Conservation (phyloP, 352 stramenopile genomes). For the Phytopythium vexans region DNA sequence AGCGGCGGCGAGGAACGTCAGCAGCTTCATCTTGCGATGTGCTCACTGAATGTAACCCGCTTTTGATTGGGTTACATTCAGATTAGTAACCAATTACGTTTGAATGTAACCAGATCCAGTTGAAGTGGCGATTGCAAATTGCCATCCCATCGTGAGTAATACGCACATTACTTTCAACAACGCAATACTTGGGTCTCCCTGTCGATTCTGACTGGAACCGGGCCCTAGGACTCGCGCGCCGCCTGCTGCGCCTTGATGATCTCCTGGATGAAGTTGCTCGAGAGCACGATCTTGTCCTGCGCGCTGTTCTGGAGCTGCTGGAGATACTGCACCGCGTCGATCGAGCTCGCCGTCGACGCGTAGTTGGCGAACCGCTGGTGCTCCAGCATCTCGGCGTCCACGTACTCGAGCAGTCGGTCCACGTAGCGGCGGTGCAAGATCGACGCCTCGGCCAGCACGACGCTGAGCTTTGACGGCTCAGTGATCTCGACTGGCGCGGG, state of each 20-base stretch:
- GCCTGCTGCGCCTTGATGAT: slow-evolving; percentile 79
- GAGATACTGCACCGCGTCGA: slow-evolving; percentile 80
- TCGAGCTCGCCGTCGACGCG: slow-evolving; percentile 69
- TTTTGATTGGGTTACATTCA: too few relatives aligned
- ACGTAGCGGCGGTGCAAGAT: slow-evolving; percentile 73
- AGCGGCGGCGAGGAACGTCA: too few relatives aligned
- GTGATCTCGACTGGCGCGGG: slow-evolving; percentile 20
- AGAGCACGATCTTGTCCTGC: slow-evolving; percentile 86
- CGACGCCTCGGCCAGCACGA: slow-evolving; percentile 57
- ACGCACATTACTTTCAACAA: too few relatives aligned
- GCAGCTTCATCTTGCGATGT: too few relatives aligned
- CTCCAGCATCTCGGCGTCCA: slow-evolving; percentile 67
- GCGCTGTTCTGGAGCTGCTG: slow-evolving; percentile 84
- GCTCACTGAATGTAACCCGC: too few relatives aligned
- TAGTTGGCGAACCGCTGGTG: slow-evolving; percentile 78
- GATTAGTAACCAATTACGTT: too few relatives aligned
- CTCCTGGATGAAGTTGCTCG: slow-evolving; percentile 83
- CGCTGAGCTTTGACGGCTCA: slow-evolving; percentile 57
- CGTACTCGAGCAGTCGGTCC: slow-evolving; percentile 58
- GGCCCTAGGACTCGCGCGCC: slow-evolving; percentile 65
- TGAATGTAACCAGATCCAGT: too few relatives aligned
- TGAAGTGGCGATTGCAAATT: too few relatives aligned
- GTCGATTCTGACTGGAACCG: neutral
- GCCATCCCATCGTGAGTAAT: too few relatives aligned
- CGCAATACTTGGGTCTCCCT: too few relatives aligned